Evolutionary conservation across 1,284 basidiomycete genomes (phyloP).

Genomic region (Trichosporon sp.): DNA sequence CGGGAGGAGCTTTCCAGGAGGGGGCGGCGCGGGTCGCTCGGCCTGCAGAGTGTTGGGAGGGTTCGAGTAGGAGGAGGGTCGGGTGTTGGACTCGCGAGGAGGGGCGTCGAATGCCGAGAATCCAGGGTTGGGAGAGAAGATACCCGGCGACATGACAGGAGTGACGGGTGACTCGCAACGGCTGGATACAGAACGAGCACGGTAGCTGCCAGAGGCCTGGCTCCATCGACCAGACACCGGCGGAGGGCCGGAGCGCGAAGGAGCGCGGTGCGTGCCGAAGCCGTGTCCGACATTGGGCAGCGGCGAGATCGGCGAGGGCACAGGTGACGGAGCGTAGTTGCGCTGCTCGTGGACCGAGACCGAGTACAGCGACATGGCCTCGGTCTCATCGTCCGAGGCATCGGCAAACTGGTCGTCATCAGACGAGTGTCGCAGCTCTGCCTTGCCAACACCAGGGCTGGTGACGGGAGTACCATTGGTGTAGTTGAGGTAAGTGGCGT

Average conservation of each 20-base stretch:
- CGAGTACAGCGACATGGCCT: conserved; percentile 25
- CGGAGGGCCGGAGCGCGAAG: conserved; percentile 15
- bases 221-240: conserved; percentile 23
- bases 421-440: conserved; percentile 2
- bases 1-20: conserved; percentile 14
- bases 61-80: not conserved
- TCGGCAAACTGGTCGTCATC: conserved; percentile 53
- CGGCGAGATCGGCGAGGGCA: conserved; percentile 16
- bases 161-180: conserved; percentile 24
- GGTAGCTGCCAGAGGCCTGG: conserved; percentile 14
- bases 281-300: conserved; percentile 13
- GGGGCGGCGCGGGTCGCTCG: conserved; percentile 12
- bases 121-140: conserved; percentile 15
- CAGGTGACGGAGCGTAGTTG: conserved; percentile 12
- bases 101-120: conserved; percentile 3
- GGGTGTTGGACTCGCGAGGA: not conserved
- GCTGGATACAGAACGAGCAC: conserved; percentile 13
- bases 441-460: conserved; percentile 11
- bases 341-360: conserved; percentile 25
- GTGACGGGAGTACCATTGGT: conserved; percentile 13
- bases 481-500: conserved; percentile 39
- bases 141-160: conserved; percentile 18
- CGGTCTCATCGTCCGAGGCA: conserved; percentile 53
- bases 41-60: conserved; percentile 1
- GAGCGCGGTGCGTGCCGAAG: conserved; percentile 10